Evolutionary conservation across 495 filamentous ascomycete species (phyloP).

Genomic region (Tuber borchii): DNA sequence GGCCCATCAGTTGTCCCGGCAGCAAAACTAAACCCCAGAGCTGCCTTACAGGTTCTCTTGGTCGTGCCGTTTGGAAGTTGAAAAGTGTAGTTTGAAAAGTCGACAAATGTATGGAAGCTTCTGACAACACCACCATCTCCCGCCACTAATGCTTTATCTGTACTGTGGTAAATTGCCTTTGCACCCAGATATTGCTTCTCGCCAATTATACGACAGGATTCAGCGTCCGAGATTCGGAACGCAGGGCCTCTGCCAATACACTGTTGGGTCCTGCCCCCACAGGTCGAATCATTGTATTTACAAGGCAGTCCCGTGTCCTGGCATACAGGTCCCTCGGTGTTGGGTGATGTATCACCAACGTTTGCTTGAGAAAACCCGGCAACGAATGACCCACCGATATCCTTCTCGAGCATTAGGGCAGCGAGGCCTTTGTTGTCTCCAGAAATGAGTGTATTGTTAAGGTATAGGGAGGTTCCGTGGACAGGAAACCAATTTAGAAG

Average conservation of each 20-base stretch:
- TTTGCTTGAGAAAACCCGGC: slow-evolving; percentile 93
- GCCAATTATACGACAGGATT: slow-evolving; percentile 78
- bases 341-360: slow-evolving; percentile 88
- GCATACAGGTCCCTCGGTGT: slow-evolving; percentile 76
- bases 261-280: slow-evolving; percentile 62
- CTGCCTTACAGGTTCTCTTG: slow-evolving; percentile 77
- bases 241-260: slow-evolving; percentile 84
- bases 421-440: slow-evolving; percentile 97
- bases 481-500: slow-evolving; percentile 89
- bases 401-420: slow-evolving; percentile 76
- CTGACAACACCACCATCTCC: slow-evolving; percentile 59
- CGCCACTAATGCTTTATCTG: slow-evolving; percentile 48
- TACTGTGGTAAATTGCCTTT: slow-evolving; percentile 55
- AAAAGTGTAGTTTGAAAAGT: slow-evolving; percentile 59
- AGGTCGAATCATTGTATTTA: slow-evolving; percentile 71
- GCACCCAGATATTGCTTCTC: slow-evolving; percentile 65
- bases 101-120: slow-evolving; percentile 67
- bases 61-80: slow-evolving; percentile 64
- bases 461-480: slow-evolving; percentile 85
- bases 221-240: slow-evolving; percentile 63
- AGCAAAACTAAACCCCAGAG: slow-evolving; percentile 87
- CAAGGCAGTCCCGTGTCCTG: slow-evolving; percentile 68
- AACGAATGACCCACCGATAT: slow-evolving; percentile 62
- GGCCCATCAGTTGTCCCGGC: slow-evolving; percentile 92
- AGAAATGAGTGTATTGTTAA: slow-evolving; percentile 86